A percentile compares a stretch with the other conserved stretches of the same genome.
Evolutionary conservation across 1,139 yeast species (phyloP).

Genomic region (Zygosaccharomyces sapae): DNA sequence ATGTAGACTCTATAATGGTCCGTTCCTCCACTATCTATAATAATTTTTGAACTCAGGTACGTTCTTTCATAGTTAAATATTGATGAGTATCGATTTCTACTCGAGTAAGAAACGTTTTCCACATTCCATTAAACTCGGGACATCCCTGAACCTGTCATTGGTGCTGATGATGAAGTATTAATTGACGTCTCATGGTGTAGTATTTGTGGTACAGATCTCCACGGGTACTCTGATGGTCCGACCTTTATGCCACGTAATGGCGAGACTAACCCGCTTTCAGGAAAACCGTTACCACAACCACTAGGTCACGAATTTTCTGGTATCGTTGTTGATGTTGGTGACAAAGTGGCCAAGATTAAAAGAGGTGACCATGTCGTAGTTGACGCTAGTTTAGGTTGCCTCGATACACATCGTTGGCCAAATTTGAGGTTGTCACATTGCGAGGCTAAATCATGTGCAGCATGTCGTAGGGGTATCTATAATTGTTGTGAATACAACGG

Average conservation of each 20-base stretch:
- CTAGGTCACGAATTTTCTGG: conserved; percentile 61
- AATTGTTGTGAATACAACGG: conserved; percentile 47
- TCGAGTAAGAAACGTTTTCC: no score
- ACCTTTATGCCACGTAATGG: conserved; percentile 41
- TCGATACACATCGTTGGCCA: conserved; percentile 34
- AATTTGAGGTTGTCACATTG: not conserved
- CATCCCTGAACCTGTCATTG: conserved; percentile 39
- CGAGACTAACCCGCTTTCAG: conserved; percentile 37
- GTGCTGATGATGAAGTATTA: conserved; percentile 41
- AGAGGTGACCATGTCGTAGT: conserved; percentile 45
- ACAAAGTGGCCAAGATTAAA: conserved; percentile 35
- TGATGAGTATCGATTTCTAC: no score
- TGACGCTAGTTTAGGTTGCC: conserved; percentile 52
- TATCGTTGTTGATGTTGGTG: conserved; percentile 38
- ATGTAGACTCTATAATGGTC: no score
- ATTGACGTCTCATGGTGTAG: conserved; percentile 48
- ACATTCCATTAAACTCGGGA: conserved; percentile 29
- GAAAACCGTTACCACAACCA: conserved; percentile 37
- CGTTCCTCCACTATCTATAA: no score
- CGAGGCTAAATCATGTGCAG: conserved; percentile 40
- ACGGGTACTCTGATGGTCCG: conserved; percentile 47
- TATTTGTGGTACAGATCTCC: conserved; percentile 51
- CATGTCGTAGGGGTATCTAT: conserved; percentile 44
- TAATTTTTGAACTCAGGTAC: no score
- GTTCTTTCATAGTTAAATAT: no score